Percentiles rank a stretch among this genome's conserved stretches.
phyloP scores from a whole-genome alignment of 441 rosid genomes.

The Eutrema salsugineum region DNA sequence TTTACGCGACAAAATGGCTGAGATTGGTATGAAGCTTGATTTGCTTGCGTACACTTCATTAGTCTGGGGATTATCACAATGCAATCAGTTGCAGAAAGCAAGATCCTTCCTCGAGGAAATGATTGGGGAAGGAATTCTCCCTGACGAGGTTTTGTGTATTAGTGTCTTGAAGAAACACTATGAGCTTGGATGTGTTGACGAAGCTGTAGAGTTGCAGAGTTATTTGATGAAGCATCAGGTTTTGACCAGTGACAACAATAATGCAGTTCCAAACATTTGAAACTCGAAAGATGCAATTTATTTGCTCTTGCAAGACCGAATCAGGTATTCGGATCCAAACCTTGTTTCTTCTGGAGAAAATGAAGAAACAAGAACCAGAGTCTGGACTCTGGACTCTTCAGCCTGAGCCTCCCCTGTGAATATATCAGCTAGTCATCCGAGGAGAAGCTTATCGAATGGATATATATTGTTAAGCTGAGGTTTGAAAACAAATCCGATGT shows the following conservation, averaged over 20 bases:
- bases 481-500: constrained; percentile 5
- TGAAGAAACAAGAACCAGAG: constrained; percentile 13
- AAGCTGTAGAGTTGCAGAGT: constrained; percentile 52
- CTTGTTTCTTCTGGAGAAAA: constrained; percentile 17
- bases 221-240: constrained; percentile 46
- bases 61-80: constrained; percentile 56
- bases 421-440: neutral
- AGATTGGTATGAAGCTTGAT: constrained; percentile 66
- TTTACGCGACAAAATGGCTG: constrained; percentile 49
- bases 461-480: constrained; percentile 6
- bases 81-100: constrained; percentile 52
- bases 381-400: neutral
- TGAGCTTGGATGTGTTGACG: constrained; percentile 49
- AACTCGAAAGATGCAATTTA: constrained; percentile 22
- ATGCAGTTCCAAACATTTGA: constrained; percentile 30
- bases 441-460: constrained; percentile 10
- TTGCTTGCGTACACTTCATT: constrained; percentile 62
- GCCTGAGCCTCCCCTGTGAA: constrained; percentile 11
- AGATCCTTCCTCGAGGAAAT: constrained; percentile 56
- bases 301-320: neutral
- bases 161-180: constrained; percentile 52
- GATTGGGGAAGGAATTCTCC: constrained; percentile 52
- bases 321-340: constrained; percentile 9
- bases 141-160: constrained; percentile 61
- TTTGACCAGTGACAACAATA: constrained; percentile 28